Evolutionary conservation across 192 early-diverging fungal genomes (phyloP), one percentile per base, ranked within the genome.

Genomic region (Lobosporangium transversale): DNA sequence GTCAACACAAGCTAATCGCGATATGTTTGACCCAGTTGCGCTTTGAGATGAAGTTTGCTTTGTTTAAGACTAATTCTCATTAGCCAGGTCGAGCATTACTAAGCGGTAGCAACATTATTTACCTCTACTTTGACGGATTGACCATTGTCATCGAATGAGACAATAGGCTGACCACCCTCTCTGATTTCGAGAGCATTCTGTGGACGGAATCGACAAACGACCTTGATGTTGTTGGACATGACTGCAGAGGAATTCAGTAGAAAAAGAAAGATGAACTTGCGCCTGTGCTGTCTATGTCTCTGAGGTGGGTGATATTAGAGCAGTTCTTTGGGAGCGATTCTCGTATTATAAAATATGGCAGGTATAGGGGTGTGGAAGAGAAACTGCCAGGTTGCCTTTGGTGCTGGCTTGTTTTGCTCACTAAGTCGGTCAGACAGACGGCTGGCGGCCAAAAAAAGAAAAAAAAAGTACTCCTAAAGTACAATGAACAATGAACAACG

Each of bases 181-280:
- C 83, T 88, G 57, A 92, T 89, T 87, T 99, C 97, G 37, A 93
- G 79, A 53, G 89, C 83, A 82, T 99, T 99, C 73, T 96, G 94
- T 53, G 97, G 97, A 53, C 96, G 89, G 84, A 99, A 97, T 53
- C 97, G 92, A 86, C 94, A 96, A 62, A 99, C 92, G 64, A 99
- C 97, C 80, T 92, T 92, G 84, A 99, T 98, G 80, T 94, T 96
- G 79, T 91, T 94, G 45, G 73, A 76, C 73, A 76, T 76, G 53
- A 26, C 37, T 40, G 14, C 37, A 40, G 17, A 54, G 37, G 37
- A 7, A 14, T 40, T 40, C 8, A 40, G 8, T 14, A 40, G 14
- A 40, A 40, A 40, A 40, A 40, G 14, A 40, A 40, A 40, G 37
- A 40, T 14, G 37, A 40, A n/a, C n/a, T n/a, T n/a, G n/a, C n/a